Evolutionary conservation across 2,329 filamentous ascomycete genomes (phyloP).

Genomic region (Aureobasidium sp.): DNA sequence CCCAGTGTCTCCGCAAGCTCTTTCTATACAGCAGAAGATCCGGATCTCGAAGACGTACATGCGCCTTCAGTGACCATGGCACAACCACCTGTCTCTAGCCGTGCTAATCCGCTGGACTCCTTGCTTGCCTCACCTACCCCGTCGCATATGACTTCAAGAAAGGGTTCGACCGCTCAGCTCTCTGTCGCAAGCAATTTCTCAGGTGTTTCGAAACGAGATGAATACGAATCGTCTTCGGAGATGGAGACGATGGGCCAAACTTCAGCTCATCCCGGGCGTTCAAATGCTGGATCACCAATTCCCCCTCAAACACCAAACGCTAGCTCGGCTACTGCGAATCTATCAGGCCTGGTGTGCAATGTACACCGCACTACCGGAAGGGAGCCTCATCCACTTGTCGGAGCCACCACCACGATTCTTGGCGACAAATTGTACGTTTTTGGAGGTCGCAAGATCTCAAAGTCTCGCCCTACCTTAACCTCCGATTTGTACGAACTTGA

Average conservation of each 20-base stretch:
- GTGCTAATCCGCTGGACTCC: constrained; percentile 43
- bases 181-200: constrained; percentile 40
- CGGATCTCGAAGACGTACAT: not conserved
- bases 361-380: constrained; percentile 77
- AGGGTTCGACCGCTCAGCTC: constrained; percentile 31
- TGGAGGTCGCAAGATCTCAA: constrained; percentile 79
- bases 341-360: constrained; percentile 62
- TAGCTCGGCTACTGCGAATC: constrained; percentile 44
- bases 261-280: constrained; percentile 19
- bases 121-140: constrained; percentile 39
- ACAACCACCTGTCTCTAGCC: constrained; percentile 21
- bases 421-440: constrained; percentile 97
- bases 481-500: constrained; percentile 91
- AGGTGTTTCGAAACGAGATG: constrained; percentile 38
- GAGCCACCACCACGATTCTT: constrained; percentile 88
- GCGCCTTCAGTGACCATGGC: not conserved
- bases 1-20: constrained; percentile 10
- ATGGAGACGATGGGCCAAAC: constrained; percentile 25
- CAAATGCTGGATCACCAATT: constrained; percentile 4
- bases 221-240: constrained; percentile 36
- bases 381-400: constrained; percentile 85
- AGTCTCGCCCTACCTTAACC: constrained; percentile 76
- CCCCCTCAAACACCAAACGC: constrained; percentile 23
- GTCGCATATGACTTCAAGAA: constrained; percentile 34
- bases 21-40: constrained; percentile 4